Base-by-base conservation (phyloP, 768 basidiomycete species). In the Tulasnella calospora region DNA sequence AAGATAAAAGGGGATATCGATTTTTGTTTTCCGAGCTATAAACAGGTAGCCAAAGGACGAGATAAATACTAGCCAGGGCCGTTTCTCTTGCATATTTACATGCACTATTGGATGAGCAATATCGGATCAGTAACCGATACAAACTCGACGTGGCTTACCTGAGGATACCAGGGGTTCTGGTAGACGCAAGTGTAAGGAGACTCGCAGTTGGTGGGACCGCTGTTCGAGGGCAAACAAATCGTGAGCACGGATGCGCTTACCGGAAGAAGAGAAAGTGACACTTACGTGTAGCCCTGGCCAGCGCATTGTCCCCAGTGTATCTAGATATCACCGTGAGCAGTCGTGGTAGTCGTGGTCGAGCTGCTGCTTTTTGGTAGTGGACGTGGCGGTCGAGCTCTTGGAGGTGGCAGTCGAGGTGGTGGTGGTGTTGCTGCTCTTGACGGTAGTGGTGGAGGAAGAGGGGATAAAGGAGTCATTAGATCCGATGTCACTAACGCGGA, bases 391-490 rank as follows among this genome's bases (percentile, higher is more conserved):
- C 38, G 38, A 40, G 38, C 38, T 40, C 5, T 40, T 40, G 3
- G 38, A 40, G 3, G 38, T 40, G 38, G 77, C 44, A 27, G 78
- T 40, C 74, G 51, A 27, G 69, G 72, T 38, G 40, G 80, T 81
- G 12, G 74, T 55, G 35, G 78, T 40, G 74, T 38, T 36, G 19
- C 78, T 27, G 55, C 78, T 33, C 44, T 69, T 38, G 78, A 30
- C 46, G 69, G 72, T 30, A 30, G 80, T 81, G 81, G 80, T 88
- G 74, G 88, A 10, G 79, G n/a, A n/a, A n/a, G n/a, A n/a, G 27
- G 51, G 67, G 73, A 30, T 70, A 55, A 73, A 33, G 33, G 80
- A 81, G 81, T 81, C 88, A 74, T 88, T 88, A 33, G 87, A 86
- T 79, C 86, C 87, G 81, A 89, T 86, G 46, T 15, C 46, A 13